These are phyloP conservation scores for Fusarium agapanthi DNA, from an alignment of 2,329 filamentous ascomycete genomes.

Conservation along the genomic window DNA sequence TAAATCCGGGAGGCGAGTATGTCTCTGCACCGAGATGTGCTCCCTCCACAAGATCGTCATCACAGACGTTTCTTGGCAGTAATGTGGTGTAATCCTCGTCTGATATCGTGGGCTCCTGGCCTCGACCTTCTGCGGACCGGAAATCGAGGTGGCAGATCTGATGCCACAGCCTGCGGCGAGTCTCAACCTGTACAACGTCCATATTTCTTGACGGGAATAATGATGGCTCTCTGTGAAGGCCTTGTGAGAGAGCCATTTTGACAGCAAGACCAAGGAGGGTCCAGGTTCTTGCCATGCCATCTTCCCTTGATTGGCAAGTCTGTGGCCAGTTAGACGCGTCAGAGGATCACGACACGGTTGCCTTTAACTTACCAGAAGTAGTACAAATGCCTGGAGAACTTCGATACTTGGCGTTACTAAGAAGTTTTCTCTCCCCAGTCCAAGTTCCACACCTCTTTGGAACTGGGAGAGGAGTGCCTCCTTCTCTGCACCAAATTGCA, in stretches of 20 bases:
- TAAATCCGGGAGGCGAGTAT: background rate
- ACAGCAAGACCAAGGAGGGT: background rate
- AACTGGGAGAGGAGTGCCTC: background rate
- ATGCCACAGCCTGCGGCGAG: background rate
- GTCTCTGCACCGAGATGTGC: background rate
- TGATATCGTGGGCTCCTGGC: background rate
- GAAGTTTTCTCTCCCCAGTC: background rate
- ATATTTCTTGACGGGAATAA: background rate
- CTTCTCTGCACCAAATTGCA: background rate
- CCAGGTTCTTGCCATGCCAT: background rate
- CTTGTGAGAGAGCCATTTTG: background rate
- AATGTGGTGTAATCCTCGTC: background rate
- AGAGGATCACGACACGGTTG: background rate
- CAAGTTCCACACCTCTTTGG: background rate
- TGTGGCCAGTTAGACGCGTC: background rate
- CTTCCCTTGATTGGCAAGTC: background rate
- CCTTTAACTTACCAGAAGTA: background rate
- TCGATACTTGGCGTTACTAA: background rate
- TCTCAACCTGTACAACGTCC: background rate
- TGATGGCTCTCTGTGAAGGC: background rate
- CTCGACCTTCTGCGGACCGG: background rate
- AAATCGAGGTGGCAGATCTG: background rate
- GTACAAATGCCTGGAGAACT: background rate
- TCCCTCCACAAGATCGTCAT: background rate
- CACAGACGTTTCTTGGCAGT: background rate